Percentiles rank a stretch among this genome's conserved stretches.
phyloP scores from a whole-genome alignment of 768 basidiomycete species.

The Hygrophorus pudorinus region DNA sequence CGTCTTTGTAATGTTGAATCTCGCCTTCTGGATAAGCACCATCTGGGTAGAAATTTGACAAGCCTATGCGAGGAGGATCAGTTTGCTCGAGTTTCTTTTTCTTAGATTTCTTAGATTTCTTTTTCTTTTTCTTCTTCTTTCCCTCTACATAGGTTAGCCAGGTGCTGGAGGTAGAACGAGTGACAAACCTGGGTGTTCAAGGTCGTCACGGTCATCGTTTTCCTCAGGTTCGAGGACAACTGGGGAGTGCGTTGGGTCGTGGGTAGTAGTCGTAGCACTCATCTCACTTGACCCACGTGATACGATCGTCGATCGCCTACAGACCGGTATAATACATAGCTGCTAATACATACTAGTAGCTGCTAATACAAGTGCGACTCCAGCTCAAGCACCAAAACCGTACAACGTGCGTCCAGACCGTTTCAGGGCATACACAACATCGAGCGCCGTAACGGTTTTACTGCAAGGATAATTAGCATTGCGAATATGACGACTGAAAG shows the following conservation, averaged over 20 bases:
- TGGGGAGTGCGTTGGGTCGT: too few relatives aligned
- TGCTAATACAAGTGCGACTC: too few relatives aligned
- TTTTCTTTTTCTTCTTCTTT: conserved; percentile 90
- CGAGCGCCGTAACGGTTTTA: conserved; percentile 82
- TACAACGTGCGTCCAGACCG: conserved; percentile 72
- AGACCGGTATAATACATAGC: too few relatives aligned
- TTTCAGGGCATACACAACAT: conserved; percentile 71
- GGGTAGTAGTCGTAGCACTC: too few relatives aligned
- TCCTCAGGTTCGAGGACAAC: background rate
- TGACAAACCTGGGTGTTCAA: background rate
- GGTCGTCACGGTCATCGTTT: background rate
- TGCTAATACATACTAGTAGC: too few relatives aligned
- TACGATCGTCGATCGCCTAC: too few relatives aligned
- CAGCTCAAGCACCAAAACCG: conserved; percentile 70
- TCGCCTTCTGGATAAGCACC: conserved; percentile 91
- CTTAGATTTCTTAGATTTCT: conserved; percentile 83
- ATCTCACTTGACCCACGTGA: too few relatives aligned
- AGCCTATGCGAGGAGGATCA: conserved; percentile 85
- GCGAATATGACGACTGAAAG: conserved; percentile 3
- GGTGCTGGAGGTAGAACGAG: background rate
- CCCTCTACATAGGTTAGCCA: conserved; percentile 33
- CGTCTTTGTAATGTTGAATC: conserved; percentile 82
- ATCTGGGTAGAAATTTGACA: conserved; percentile 81
- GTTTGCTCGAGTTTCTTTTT: conserved; percentile 74
- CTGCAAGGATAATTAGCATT: conserved; percentile 21